Evolutionary conservation across 2,329 filamentous ascomycete genomes (phyloP).

Genomic region (Fusarium sp.): DNA sequence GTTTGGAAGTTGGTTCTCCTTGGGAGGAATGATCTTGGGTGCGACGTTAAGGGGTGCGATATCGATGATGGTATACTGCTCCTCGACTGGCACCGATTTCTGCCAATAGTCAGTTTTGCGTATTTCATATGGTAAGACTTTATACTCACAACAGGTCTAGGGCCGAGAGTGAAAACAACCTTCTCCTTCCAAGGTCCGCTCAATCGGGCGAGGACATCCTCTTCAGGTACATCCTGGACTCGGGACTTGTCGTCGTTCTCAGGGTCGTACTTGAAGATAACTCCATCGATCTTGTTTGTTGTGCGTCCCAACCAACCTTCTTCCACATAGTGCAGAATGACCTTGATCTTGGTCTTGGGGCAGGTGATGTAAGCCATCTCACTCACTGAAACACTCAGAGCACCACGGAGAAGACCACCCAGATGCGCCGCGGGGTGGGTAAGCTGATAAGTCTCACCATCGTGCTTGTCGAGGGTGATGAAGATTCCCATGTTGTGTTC

Average conservation of each 20-base stretch:
- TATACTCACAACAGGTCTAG: slow-evolving; percentile 72
- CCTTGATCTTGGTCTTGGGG: slow-evolving; percentile 90
- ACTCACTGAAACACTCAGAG: slow-evolving; percentile 90
- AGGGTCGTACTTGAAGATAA: slow-evolving; percentile 92
- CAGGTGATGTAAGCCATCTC: slow-evolving; percentile 92
- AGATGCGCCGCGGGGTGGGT: slow-evolving; percentile 95
- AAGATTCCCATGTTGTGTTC: slow-evolving; percentile 97
- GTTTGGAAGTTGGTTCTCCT: slow-evolving; percentile 85
- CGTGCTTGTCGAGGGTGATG: slow-evolving; percentile 83
- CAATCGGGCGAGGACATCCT: slow-evolving; percentile 85
- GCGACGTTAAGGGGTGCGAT: slow-evolving; percentile 86
- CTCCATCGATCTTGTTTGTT: slow-evolving; percentile 91
- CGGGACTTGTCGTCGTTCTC: slow-evolving; percentile 84
- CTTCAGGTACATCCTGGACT: slow-evolving; percentile 89
- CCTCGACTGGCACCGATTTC: slow-evolving; percentile 66
- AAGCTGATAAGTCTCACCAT: slow-evolving; percentile 93
- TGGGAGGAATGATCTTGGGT: slow-evolving; percentile 83
- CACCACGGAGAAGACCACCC: slow-evolving; percentile 87
- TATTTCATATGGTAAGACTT: background rate
- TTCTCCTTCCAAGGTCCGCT: slow-evolving; percentile 89
- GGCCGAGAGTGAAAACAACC: slow-evolving; percentile 72
- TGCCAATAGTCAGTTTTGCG: slow-evolving; percentile 36
- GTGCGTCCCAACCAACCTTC: slow-evolving; percentile 94
- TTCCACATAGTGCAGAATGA: slow-evolving; percentile 92
- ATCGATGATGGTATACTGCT: slow-evolving; percentile 86